phyloP scores from a whole-genome alignment of 192 early-diverging fungal species.

The Thamnidium elegans region DNA sequence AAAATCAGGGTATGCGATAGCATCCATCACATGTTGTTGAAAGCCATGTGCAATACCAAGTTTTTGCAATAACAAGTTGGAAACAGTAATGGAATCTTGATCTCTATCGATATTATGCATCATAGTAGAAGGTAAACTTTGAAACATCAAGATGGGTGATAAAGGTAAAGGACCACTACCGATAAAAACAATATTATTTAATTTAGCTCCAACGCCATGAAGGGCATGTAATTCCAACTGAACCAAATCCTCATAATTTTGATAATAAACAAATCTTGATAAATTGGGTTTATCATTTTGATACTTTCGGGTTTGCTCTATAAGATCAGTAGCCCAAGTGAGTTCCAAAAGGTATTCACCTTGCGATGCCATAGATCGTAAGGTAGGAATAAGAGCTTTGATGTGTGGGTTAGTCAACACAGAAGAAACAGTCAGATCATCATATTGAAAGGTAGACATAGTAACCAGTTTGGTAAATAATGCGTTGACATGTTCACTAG shows the following conservation, averaged over 20 bases:
- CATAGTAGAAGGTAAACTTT: background rate
- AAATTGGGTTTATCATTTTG: background rate
- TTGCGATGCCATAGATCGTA: slow-evolving; percentile 17
- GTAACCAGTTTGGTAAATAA: slow-evolving; percentile 26
- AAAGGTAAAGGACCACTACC: slow-evolving; percentile 33
- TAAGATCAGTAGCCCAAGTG: slow-evolving; percentile 13
- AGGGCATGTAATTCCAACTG: slow-evolving; percentile 22
- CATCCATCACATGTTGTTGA: background rate
- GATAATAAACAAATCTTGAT: slow-evolving; percentile 25
- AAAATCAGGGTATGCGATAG: slow-evolving; percentile 10
- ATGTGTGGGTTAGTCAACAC: slow-evolving; percentile 11
- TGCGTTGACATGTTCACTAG: slow-evolving; percentile 15
- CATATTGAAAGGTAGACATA: slow-evolving; percentile 14
- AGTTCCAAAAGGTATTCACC: slow-evolving; percentile 28
- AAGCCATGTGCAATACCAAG: slow-evolving; percentile 4
- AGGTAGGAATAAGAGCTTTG: background rate
- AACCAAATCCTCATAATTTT: slow-evolving; percentile 26
- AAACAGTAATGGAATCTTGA: slow-evolving; percentile 6
- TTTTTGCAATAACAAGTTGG: background rate
- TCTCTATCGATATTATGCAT: slow-evolving; percentile 25
- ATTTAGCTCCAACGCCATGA: slow-evolving; percentile 9
- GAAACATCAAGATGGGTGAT: slow-evolving; percentile 19
- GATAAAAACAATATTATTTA: slow-evolving; percentile 21
- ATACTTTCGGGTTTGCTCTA: background rate
- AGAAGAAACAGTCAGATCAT: background rate